Evolutionary conservation across 2,329 filamentous ascomycete species (phyloP), one percentile per base, ranked within the genome.

Genomic region (Colletotrichum horii): DNA sequence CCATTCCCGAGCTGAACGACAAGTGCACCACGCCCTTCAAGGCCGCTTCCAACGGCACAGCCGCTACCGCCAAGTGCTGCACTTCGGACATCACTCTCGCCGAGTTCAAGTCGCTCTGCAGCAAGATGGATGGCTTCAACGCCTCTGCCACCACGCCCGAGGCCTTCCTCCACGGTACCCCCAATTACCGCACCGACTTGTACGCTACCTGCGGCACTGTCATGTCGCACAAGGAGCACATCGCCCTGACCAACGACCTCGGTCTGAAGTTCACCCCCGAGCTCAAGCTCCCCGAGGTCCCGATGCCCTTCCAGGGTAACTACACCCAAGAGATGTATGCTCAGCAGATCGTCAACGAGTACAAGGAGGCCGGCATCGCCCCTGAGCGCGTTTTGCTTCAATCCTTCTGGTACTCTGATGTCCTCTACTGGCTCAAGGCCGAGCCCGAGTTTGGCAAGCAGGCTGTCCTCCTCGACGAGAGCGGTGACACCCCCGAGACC

Each of bases 101-200:
- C 61, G 93, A 95, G 83, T 94, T 91, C 87, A 91, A 91, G 83
- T 86, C 88, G 7, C 89, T 95, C 7, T 95, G 93, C 84, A 89
- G 89, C 80, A 94, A 94, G 84, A 94, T 94, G 92, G 93, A 95
- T 80, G 90, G 90, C 66, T 89, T 84, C 80, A 92, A 93, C 79
- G 82, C 87, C 77, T 88, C 85, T 61, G 93, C 91, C 38, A 89
- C 89, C 24, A 94, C 88, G 3, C 84, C 90, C 0, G 82, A 86
- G 48, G 89, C 91, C 78, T 93, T 89, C 84, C 89, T 91, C 74
- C 83, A 86, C 79, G 91, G 91, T 71, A 93, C 91, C 0, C 88
- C 91, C 0, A 83, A 83, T 77, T 94, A 90, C 88, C 88, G 92
- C 56, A 94, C 93, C 34, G 91, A 94, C 77, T 85, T 94, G 19